Conservation (phyloP, 208 protist species). For the Wallacemonas rigidus region DNA sequence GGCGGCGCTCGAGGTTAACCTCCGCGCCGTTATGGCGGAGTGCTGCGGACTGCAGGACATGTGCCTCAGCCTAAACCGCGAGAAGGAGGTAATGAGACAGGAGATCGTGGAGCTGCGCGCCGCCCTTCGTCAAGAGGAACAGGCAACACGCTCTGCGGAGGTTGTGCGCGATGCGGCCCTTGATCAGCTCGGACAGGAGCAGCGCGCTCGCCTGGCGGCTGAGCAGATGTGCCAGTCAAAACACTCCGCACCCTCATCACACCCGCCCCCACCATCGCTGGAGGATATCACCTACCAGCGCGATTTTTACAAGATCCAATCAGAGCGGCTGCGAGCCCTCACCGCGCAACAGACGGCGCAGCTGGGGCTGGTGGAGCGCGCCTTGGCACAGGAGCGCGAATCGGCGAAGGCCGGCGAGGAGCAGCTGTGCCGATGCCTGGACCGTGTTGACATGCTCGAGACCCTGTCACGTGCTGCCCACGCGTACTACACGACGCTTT, state of each 20-base stretch:
- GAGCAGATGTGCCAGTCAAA: slow-evolving; percentile 14
- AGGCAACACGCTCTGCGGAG: slow-evolving; percentile 20
- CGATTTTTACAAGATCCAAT: slow-evolving; percentile 73
- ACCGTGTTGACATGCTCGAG: slow-evolving; percentile 39
- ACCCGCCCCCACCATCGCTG: slow-evolving; percentile 5
- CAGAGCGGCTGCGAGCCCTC: slow-evolving; percentile 33
- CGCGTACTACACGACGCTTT: slow-evolving; percentile 44
- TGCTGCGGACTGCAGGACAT: slow-evolving; percentile 36
- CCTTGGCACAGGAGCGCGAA: slow-evolving; percentile 36
- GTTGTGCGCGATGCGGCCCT: slow-evolving; percentile 28
- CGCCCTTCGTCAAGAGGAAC: slow-evolving; percentile 29
- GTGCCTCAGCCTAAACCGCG: slow-evolving; percentile 31
- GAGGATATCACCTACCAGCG: slow-evolving; percentile 47
- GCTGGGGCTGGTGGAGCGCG: slow-evolving; percentile 25
- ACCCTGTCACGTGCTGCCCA: slow-evolving; percentile 18
- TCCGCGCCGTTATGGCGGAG: slow-evolving; percentile 48
- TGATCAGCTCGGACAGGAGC: slow-evolving; percentile 21
- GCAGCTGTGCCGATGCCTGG: slow-evolving; percentile 38
- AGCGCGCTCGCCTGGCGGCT: slow-evolving; percentile 23
- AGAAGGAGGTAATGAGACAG: slow-evolving; percentile 36
- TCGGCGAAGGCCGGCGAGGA: slow-evolving; percentile 27
- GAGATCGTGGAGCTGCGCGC: slow-evolving; percentile 48
- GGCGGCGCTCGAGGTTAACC: slow-evolving; percentile 39
- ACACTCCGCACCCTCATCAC: not conserved
- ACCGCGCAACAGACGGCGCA: slow-evolving; percentile 25